Conservation (phyloP, 2,329 filamentous ascomycete genomes). For the Alternaria triticimaculans region DNA sequence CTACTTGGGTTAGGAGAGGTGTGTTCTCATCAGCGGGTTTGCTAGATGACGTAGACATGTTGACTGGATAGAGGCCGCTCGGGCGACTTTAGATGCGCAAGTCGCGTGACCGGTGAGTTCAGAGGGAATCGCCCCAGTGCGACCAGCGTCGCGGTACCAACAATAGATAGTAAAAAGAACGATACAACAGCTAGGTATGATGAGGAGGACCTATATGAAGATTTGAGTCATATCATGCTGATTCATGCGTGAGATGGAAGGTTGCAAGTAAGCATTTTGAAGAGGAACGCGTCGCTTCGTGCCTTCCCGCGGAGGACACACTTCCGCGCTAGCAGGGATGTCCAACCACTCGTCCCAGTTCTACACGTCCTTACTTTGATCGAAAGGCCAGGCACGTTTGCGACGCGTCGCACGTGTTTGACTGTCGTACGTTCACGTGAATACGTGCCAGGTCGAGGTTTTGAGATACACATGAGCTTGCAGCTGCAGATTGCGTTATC, state of each 20-base stretch:
- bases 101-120: not conserved
- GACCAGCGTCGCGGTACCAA: not conserved
- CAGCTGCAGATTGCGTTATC: not conserved
- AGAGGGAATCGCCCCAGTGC: not conserved
- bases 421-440: not conserved
- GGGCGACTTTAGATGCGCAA: not conserved
- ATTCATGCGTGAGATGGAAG: not conserved
- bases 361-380: not conserved
- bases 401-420: not conserved
- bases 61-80: not conserved
- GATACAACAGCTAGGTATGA: not conserved
- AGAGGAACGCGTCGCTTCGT: conserved; percentile 7
- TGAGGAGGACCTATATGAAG: not conserved
- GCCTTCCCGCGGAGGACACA: conserved; percentile 1
- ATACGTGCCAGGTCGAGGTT: not conserved
- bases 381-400: not conserved
- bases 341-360: not conserved
- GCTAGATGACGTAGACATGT: conserved; percentile 4
- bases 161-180: not conserved
- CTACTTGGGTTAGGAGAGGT: conserved; percentile 33
- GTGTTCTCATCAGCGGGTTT: conserved; percentile 35
- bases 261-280: not conserved
- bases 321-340: conserved; percentile 9
- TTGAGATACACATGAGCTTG: not conserved
- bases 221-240: not conserved